Conservation (phyloP, 257 asterid species). For the Solanum corneliomulleri region DNA sequence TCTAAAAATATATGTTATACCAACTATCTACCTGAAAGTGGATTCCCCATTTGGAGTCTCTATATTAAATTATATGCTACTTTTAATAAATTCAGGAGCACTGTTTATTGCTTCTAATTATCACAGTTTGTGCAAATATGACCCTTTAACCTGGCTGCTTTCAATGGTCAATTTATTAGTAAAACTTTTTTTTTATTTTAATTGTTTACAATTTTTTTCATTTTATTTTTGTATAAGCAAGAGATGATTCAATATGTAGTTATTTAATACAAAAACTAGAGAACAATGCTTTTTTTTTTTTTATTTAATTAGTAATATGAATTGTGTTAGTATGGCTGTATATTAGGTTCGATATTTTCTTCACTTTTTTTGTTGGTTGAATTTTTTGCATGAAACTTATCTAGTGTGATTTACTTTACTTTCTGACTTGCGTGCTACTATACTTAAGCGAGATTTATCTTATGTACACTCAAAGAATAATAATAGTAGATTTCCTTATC, state of each 20-base stretch:
- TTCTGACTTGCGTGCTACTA: too few species aligned
- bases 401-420: not conserved
- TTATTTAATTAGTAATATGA: too few species aligned
- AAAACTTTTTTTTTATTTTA: not conserved
- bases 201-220: not conserved
- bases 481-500: not conserved
- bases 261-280: not conserved
- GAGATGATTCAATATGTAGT: not conserved
- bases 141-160: not conserved
- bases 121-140: not conserved
- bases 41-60: not conserved
- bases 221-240: not conserved
- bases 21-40: constrained; percentile 6
- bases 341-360: too few species aligned
- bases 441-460: not conserved
- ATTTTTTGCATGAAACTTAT: too few species aligned
- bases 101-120: not conserved
- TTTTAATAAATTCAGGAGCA: not conserved
- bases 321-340: not conserved
- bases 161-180: not conserved
- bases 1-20: not conserved
- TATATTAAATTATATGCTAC: not conserved
- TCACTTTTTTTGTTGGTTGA: too few species aligned
- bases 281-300: not conserved
- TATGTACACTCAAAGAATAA: too few species aligned